Evolutionary conservation across 1,139 yeast genomes (phyloP), one percentile per base, ranked within the genome.

Genomic region (Pichia sp.): DNA sequence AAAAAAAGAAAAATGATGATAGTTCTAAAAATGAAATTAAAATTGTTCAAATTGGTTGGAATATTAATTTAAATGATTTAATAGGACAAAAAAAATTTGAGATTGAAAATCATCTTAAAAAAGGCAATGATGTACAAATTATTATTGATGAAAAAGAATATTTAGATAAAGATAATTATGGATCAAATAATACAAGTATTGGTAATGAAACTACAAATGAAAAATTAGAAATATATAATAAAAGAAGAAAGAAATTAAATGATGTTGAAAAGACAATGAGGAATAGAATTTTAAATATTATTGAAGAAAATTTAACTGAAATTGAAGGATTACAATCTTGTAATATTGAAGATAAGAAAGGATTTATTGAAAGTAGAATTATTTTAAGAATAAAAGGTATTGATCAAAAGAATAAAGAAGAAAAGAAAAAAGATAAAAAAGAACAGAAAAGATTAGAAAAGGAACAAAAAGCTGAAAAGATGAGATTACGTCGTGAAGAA

Each of bases 21-120:
- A 61, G 62, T 43, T 49, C 63, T 6, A 36, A 39, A 18, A n/a
- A n/a, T 1, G 51, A 45, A 25, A 3, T 44, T 3, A 74, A 74
- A 51, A 60, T 65, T 39, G 62, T 74, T 28, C 69, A 68, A 46
- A 56, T 74, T 6, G 67, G 75, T 2, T 74, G 78, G 78, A 69
- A 68, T 42, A 74, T 74, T 7, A 68, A 68, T 9, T 59, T 62
- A 30, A 67, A 66, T 41, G 78, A 74, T 57, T 58, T 74, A 32
- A 56, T 54, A n/a, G 67, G 68, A 28, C 78, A 74, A 49, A 74
- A 74, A 54, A 60, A 64, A 3, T 66, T 68, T 50, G 79, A 74
- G 51, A 70, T 74, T n/a, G 54, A 59, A 28, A 55, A 59, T 3
- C 69, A 69, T 35, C 52, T 73, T 50, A 63, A 65, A 38, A 71